A percentile compares a stretch with the other conserved stretches of the same genome.
These are phyloP conservation scores for Starmerella bombicola DNA, from an alignment of 805 yeast genomes.

Conservation along the genomic window DNA sequence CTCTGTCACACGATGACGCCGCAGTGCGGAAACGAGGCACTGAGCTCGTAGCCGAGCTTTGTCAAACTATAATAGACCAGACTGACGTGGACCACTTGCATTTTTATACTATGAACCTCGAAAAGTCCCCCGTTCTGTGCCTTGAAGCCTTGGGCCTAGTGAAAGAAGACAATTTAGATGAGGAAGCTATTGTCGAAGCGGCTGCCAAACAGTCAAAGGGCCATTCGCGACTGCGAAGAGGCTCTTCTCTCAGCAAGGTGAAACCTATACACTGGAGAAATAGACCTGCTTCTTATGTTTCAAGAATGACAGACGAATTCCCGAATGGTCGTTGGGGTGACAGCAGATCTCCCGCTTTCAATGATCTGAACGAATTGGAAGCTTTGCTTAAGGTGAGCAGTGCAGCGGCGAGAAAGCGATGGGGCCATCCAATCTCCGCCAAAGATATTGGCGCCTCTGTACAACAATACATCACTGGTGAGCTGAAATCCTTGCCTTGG, in stretches of 20 bases:
- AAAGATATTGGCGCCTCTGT: constrained; percentile 54
- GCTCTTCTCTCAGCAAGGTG: constrained; percentile 30
- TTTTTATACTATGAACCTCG: constrained; percentile 95
- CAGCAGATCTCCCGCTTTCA: constrained; percentile 93
- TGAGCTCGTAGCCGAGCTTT: constrained; percentile 70
- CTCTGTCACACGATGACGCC: constrained; percentile 81
- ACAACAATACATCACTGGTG: constrained; percentile 56
- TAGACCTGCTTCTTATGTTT: constrained; percentile 77
- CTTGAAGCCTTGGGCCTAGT: constrained; percentile 56
- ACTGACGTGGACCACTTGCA: constrained; percentile 76
- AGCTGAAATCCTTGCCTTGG: constrained; percentile 76
- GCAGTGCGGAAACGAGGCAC: constrained; percentile 79
- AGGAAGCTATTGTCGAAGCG: constrained; percentile 42
- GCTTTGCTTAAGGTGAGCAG: constrained; percentile 66
- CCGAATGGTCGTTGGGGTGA: constrained; percentile 99
- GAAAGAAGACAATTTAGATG: constrained; percentile 16
- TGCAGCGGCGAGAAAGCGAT: constrained; percentile 63
- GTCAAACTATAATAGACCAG: constrained; percentile 47
- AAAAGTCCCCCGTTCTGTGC: constrained; percentile 78
- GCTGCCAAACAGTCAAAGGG: constrained; percentile 38
- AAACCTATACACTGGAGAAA: constrained; percentile 96
- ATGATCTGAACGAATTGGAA: constrained; percentile 73
- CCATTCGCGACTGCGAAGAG: constrained; percentile 13
- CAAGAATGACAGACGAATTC: constrained; percentile 90
- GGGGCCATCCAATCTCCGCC: constrained; percentile 67